phyloP scores from a whole-genome alignment of 2,329 filamentous ascomycete genomes.

The Talaromyces sp. region DNA sequence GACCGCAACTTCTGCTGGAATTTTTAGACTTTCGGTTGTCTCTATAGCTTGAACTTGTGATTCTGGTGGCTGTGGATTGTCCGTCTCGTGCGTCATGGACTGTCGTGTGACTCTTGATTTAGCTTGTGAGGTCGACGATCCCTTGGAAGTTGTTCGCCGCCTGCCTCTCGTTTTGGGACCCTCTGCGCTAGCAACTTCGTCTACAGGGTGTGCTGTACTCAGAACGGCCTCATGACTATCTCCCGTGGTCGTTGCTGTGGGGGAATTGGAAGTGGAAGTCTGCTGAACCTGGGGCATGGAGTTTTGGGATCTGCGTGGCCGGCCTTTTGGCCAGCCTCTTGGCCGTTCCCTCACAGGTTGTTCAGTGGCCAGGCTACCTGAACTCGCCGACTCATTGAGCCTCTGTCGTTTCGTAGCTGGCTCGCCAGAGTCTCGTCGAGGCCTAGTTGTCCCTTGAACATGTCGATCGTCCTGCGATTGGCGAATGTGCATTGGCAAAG shows the following conservation, averaged over 20 bases:
- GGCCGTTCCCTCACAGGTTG: background rate
- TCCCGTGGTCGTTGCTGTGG: background rate
- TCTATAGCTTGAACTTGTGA: background rate
- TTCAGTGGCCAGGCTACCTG: background rate
- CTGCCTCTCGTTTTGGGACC: background rate
- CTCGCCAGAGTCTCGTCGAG: slow-evolving; percentile 11
- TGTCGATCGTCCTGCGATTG: background rate
- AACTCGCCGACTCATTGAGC: slow-evolving; percentile 15
- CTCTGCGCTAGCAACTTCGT: background rate
- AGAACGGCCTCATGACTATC: background rate
- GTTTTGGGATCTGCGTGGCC: background rate
- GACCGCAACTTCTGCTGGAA: slow-evolving; percentile 2
- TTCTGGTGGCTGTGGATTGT: background rate
- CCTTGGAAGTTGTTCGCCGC: background rate
- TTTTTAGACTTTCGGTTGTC: background rate
- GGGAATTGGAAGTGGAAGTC: background rate
- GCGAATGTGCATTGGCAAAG: background rate
- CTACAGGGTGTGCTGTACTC: background rate
- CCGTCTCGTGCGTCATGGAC: background rate
- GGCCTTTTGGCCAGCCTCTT: background rate
- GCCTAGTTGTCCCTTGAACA: background rate
- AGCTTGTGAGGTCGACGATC: background rate
- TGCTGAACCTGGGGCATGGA: background rate
- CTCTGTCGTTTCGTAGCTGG: slow-evolving; percentile 27
- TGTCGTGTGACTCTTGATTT: background rate